phyloP scores from a whole-genome alignment of 306 rosid genomes.

The Carpinus fangiana region DNA sequence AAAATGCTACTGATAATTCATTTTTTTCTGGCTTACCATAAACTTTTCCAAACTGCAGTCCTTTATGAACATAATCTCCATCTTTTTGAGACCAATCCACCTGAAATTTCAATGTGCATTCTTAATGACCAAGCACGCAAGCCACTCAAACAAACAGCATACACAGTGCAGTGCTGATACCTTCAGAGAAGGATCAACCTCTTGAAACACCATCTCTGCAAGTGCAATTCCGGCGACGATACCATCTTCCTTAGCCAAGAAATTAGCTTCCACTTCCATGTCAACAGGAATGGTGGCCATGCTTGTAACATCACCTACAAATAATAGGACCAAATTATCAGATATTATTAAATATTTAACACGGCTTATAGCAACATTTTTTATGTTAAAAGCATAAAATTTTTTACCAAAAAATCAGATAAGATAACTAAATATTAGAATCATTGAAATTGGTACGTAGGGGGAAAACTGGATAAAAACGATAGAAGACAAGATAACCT shows the following conservation, averaged over 20 bases:
- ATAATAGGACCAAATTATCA: neutral
- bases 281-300: conserved; percentile 76
- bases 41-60: conserved; percentile 84
- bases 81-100: conserved; percentile 85
- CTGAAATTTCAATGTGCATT: conserved; percentile 43
- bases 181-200: conserved; percentile 84
- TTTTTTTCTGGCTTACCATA: conserved; percentile 46
- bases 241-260: conserved; percentile 92
- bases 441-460: neutral
- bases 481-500: conserved; percentile 37
- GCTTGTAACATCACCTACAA: conserved; percentile 82
- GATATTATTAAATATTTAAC: neutral
- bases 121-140: conserved; percentile 19
- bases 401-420: too few species aligned
- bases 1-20: conserved; percentile 17
- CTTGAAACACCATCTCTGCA: conserved; percentile 76
- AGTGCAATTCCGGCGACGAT: conserved; percentile 77
- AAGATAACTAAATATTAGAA: neutral
- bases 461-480: neutral
- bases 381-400: neutral
- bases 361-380: neutral
- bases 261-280: conserved; percentile 85
- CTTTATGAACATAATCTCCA: conserved; percentile 74
- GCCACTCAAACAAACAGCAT: conserved; percentile 23
- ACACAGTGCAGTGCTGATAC: conserved; percentile 39